Base-by-base conservation (phyloP, 345 rosid species). In the Cardamine occulta region DNA sequence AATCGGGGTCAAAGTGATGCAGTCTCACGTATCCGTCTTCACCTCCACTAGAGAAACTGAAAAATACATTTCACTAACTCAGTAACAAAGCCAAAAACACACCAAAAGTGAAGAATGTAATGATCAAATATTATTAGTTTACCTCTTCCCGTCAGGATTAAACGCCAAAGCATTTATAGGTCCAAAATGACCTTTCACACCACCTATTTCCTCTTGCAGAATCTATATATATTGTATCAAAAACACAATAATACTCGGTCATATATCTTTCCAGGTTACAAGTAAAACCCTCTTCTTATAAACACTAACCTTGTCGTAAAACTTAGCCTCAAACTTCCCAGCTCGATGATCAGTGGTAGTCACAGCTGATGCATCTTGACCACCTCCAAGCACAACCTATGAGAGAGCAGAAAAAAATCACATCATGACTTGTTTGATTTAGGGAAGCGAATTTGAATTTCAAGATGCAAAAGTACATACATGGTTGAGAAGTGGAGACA, bases 371-470 rank as follows among this genome's bases (percentile, higher is more conserved):
- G 99, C 94, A 79, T 92, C 96, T 76, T 93, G 99, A 80, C 99
- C 99, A 81, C 99, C 98, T 80, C 99, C 98, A 82, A 95, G 93
- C 63, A 95, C 96, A 80, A 93, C 97, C 99, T 95, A 76, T 52
- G 44, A 70, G 21, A 26, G 35, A 18, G 34, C 34, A 60, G 26
- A 70, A 11, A 52, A 53, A 47, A 24, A 52, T 13, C 6, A 37
- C 37, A 47, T 53, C 48, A 54, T 1, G 59, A 28, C 59, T 29
- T 28, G 39, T n/a, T 31, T 56, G 47, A 29, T 19, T 49, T 15
- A 8, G 5, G 19, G 9, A 63, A 44, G 39, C 19, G 4, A 55
- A 55, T 17, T 32, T 9, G 3, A 35, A 45, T 7, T 56, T 48
- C 17, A 17, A 3, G 2, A 23, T 17, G 42, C 39, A 54, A 7